A percentile compares a stretch with the other conserved stretches of the same genome.
Evolutionary conservation across 805 yeast species (phyloP).

Genomic region (Candida gorgasii): DNA sequence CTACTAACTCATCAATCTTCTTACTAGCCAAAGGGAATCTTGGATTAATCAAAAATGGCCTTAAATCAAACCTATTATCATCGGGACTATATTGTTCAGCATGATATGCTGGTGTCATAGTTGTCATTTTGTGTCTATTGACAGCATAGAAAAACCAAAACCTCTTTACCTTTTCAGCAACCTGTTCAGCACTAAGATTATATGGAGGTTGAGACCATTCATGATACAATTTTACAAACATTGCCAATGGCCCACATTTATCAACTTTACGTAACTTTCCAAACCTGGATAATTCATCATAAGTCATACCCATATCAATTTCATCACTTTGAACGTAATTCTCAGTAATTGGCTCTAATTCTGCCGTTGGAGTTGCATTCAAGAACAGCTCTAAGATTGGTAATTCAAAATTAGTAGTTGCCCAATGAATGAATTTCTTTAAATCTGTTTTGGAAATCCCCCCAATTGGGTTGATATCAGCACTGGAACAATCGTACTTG

Average conservation of each 20-base stretch:
- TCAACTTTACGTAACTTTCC: slow-evolving; percentile 90
- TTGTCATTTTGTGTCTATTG: slow-evolving; percentile 96
- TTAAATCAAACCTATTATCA: slow-evolving; percentile 91
- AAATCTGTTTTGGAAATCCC: slow-evolving; percentile 95
- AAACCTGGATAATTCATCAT: slow-evolving; percentile 87
- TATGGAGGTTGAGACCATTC: slow-evolving; percentile 78
- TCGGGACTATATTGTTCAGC: slow-evolving; percentile 99
- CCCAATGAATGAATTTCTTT: slow-evolving; percentile 81
- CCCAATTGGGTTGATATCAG: slow-evolving; percentile 98
- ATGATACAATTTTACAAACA: slow-evolving; percentile 87
- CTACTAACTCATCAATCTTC: slow-evolving; percentile 81
- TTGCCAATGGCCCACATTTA: slow-evolving; percentile 94
- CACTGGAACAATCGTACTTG: slow-evolving; percentile 95
- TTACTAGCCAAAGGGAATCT: slow-evolving; percentile 85
- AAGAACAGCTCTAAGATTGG: slow-evolving; percentile 79
- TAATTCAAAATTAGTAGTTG: slow-evolving; percentile 63
- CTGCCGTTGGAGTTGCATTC: slow-evolving; percentile 96
- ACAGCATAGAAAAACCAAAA: slow-evolving; percentile 94
- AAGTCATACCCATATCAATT: slow-evolving; percentile 97
- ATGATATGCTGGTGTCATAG: slow-evolving; percentile 95
- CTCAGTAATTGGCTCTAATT: slow-evolving; percentile 92
- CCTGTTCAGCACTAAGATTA: slow-evolving; percentile 73
- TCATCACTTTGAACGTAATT: slow-evolving; percentile 95
- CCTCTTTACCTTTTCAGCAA: slow-evolving; percentile 88
- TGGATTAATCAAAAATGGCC: slow-evolving; percentile 95